These are phyloP conservation scores for Elaeis oleifera DNA, from an alignment of 202 grass and related monocot genomes.

Conservation along the genomic window DNA sequence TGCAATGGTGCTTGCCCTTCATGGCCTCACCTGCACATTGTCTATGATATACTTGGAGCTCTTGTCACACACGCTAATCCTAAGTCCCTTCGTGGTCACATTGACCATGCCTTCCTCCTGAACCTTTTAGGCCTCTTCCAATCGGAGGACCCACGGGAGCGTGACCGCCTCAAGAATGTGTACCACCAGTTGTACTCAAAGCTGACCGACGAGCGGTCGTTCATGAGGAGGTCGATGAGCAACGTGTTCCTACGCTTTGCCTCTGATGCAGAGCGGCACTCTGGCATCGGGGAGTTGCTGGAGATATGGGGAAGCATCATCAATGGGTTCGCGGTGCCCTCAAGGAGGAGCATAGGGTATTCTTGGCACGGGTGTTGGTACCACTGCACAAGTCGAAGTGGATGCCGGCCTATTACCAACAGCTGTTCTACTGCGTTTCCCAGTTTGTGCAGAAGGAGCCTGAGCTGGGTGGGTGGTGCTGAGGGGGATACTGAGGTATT, in stretches of 20 bases:
- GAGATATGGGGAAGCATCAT: slow-evolving; percentile 95
- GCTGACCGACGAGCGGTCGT: slow-evolving; percentile 56
- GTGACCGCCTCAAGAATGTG: slow-evolving; percentile 46
- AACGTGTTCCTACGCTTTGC: slow-evolving; percentile 32
- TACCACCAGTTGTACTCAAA: slow-evolving; percentile 78
- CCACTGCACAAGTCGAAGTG: slow-evolving; percentile 61
- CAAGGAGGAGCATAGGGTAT: slow-evolving; percentile 66
- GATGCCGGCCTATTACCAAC: slow-evolving; percentile 51
- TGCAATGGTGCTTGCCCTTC: slow-evolving; percentile 18
- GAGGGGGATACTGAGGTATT: slow-evolving; percentile 38
- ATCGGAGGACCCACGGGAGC: slow-evolving; percentile 84
- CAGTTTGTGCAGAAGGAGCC: slow-evolving; percentile 70
- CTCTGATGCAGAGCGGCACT: slow-evolving; percentile 36
- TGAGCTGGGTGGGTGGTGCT: slow-evolving; percentile 33
- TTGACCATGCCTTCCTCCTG: slow-evolving; percentile 49
- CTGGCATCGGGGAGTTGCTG: slow-evolving; percentile 54
- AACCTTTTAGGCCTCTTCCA: slow-evolving; percentile 40
- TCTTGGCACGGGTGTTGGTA: slow-evolving; percentile 62
- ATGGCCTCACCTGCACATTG: slow-evolving; percentile 58
- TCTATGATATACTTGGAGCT: slow-evolving; percentile 55
- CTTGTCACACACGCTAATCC: slow-evolving; percentile 23
- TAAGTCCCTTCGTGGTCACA: slow-evolving; percentile 37
- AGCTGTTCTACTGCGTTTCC: slow-evolving; percentile 70
- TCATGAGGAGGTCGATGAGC: slow-evolving; percentile 66
- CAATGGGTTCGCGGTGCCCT: slow-evolving; percentile 75